Evolutionary conservation across 345 rosid genomes (phyloP), one percentile per base, ranked within the genome.

Genomic region (Crucihimalaya himalaica): DNA sequence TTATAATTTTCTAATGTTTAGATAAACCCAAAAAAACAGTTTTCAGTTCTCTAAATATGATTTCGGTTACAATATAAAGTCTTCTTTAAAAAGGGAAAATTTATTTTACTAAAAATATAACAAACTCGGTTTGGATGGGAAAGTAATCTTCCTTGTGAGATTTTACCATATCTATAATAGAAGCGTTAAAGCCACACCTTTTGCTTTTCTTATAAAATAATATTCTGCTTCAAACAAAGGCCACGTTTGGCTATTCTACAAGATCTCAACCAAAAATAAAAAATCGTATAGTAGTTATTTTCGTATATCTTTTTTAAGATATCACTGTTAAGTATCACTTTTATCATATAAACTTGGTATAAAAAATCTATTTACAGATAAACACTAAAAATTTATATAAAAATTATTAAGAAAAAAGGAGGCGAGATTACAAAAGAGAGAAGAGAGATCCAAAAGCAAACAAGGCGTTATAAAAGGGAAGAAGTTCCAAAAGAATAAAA

Each of bases 401-500:
- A n/a, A n/a, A n/a, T n/a, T n/a, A n/a, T n/a, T n/a, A n/a, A n/a
- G n/a, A n/a, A n/a, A 7, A 40, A 42, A 43, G 19, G 10, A 37
- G 4, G 37, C 4, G 28, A 29, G n/a, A n/a, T 8, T 34, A 10
- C 37, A 34, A 8, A 23, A 8, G 2, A 12, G 45, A 69, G 31
- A 65, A 69, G 61, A 69, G 61, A 58, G 32, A 77, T 39, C 12
- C 11, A 1, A 48, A 77, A 57, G 68, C 32, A 65, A 77, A 58
- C 19, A 65, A 65, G 32, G 57, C 62, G 39, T 71, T 57, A 70
- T 62, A 76, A 70, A 77, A 65, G 42, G 73, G 31, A 57, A 25
- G 25, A 19, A 42, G 27, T 48, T 51, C 72, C 63, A 77, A 77
- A 77, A 71, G 72, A 71, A 70, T 76, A 42, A 77, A 77, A 77